Base-by-base conservation (phyloP, 345 rosid species). In the Arabidopsis arenosa region DNA sequence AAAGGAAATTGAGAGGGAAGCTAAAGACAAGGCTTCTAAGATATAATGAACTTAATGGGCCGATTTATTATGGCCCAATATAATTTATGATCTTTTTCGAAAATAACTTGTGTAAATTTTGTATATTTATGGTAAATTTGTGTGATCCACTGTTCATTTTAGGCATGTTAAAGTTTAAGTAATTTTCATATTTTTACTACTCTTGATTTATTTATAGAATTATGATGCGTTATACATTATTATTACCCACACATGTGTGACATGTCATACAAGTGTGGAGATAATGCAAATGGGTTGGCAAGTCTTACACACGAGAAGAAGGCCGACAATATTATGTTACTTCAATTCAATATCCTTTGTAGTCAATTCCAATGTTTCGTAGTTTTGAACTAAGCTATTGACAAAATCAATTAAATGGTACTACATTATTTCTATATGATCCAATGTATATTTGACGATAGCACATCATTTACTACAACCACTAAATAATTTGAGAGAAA, bases 241-340 rank as follows among this genome's bases (percentile, higher is more conserved):
- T 23, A 28, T 26, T 17, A 39, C 28, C n/a, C 39, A 44, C 57
- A 30, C 74, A 59, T 59, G 55, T 52, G 45, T 59, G 47, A 75
- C 63, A 68, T 75, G 62, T 68, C 49, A 60, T 32, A 47, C 37
- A 57, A 75, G 61, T 11, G 33, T 68, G 79, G 63, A 60, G 63
- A 32, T 68, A 51, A 68, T 75, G 79, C 63, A 68, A 60, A 51
- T 75, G 68, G 63, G 79, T 75, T 67, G 79, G 21, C 74, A 67
- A 59, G 15, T 57, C n/a, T 75, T 47, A 59, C 47, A n/a, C 75
- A 53, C 35, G 63, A 68, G 75, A 62, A 35, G 43, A 69, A 69
- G 47, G 51, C 45, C 35, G 53, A 61, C 80, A 45, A 62, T 45
- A 70, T 76, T 43, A 39, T 69, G 70, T 69, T 53, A 49, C 75